Evolutionary conservation across 108 stramenopile species (phyloP), one percentile per base, ranked within the genome.

Genomic region (Stephanodiscus triporus): DNA sequence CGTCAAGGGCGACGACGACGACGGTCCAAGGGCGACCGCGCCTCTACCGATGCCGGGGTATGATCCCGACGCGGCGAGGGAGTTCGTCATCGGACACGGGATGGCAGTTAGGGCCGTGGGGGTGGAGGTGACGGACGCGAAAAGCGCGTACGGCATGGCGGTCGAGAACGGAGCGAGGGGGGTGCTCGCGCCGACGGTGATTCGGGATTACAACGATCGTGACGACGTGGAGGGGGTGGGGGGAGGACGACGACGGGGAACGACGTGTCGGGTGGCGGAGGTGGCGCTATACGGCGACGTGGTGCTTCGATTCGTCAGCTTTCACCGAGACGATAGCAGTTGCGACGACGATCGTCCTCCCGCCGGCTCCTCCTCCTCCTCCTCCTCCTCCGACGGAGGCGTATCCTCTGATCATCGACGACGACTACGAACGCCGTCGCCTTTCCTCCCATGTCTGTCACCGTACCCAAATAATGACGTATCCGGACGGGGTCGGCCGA

Each of bases 241-340:
- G 7, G 84, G 72, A 43, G 62, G 63, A 38, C 32, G 32, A 34
- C 32, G 32, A 34, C 32, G 2, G n/a, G n/a, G n/a, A n/a, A 34
- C 32, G 32, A 51, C 73, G 16, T 88, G 87, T 51, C 48, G 38
- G 14, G 53, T 88, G 24, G 80, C 85, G 0, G 85, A 88, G 55
- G 83, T 88, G 16, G 65, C 75, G 50, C 49, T 88, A 24, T 88
- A 88, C 43, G 87, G 87, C 17, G 87, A 88, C 63, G 87, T 88
- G 34, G 87, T 88, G 11, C 57, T 88, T n/a, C 70, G 87, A 43
- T 82, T 81, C 38, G 70, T 88, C 0, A 82, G 82, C 19, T 84
- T 75, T 63, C 51, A 51, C 38, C 48, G 42, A 13, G 30, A 32
- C 51, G 42, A 42, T 9, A 36, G 36, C 2, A 49, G 34, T n/a